Conservation (phyloP, 2,329 filamentous ascomycete species). For the Aspergillus sclerotialis region DNA sequence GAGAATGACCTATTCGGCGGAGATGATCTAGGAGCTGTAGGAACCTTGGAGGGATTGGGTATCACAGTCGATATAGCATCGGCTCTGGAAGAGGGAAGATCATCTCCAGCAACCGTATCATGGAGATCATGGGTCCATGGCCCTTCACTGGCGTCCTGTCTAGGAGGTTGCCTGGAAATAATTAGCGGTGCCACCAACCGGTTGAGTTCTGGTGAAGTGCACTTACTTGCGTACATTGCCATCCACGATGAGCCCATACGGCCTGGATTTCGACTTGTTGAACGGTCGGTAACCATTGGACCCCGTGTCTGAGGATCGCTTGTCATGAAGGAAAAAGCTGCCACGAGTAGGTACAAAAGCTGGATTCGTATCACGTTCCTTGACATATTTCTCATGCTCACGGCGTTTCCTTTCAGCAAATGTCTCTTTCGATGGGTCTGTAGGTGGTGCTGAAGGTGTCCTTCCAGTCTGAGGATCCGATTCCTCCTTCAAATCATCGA, state of each 20-base stretch:
- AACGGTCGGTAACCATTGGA: conserved; percentile 67
- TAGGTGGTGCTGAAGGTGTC: conserved; percentile 34
- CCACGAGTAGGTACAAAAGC: conserved; percentile 91
- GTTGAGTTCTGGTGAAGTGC: not conserved
- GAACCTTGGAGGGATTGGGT: conserved; percentile 28
- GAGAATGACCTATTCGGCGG: conserved; percentile 74
- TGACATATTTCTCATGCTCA: conserved; percentile 87
- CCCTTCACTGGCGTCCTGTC: conserved; percentile 54
- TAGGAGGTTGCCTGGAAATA: conserved; percentile 31
- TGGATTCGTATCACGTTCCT: conserved; percentile 79
- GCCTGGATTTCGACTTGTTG: conserved; percentile 47
- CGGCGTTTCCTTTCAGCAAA: conserved; percentile 65
- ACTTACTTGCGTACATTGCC: conserved; percentile 38
- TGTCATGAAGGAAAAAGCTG: conserved; percentile 96
- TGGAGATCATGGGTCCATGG: conserved; percentile 96
- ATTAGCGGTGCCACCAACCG: conserved; percentile 16
- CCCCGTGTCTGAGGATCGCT: conserved; percentile 68
- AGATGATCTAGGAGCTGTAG: conserved; percentile 48
- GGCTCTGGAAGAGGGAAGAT: conserved; percentile 27
- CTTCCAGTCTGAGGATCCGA: conserved; percentile 20
- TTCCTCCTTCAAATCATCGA: conserved; percentile 39
- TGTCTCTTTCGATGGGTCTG: conserved; percentile 44
- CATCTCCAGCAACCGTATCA: conserved; percentile 50
- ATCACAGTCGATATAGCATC: conserved; percentile 17
- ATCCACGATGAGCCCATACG: conserved; percentile 44